Percentiles rank a stretch among this genome's conserved stretches.
phyloP scores from a whole-genome alignment of 257 asterid genomes.

The Mentha longifolia region DNA sequence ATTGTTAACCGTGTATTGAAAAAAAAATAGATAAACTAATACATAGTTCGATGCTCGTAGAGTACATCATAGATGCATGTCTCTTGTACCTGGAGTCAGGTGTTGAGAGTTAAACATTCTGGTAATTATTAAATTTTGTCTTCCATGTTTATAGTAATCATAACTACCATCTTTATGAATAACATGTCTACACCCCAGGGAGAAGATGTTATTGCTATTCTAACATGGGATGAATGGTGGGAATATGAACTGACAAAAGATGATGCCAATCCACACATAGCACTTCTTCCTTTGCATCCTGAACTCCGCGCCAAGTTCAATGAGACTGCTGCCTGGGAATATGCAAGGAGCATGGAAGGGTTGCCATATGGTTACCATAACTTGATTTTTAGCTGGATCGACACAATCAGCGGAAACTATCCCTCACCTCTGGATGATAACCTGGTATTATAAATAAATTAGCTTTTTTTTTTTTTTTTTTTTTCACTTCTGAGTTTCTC shows the following conservation, averaged over 20 bases:
- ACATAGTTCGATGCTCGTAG: neutral
- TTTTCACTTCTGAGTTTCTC: slow-evolving; percentile 14
- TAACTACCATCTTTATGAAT: slow-evolving; percentile 10
- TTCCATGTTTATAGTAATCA: neutral
- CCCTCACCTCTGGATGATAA: slow-evolving; percentile 90
- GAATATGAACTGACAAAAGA: slow-evolving; percentile 80
- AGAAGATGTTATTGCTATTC: slow-evolving; percentile 74
- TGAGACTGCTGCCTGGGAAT: slow-evolving; percentile 94
- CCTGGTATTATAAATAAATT: slow-evolving; percentile 45
- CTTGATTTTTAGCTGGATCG: slow-evolving; percentile 95
- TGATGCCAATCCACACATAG: slow-evolving; percentile 84
- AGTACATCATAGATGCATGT: slow-evolving; percentile 13
- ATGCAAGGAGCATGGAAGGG: slow-evolving; percentile 81
- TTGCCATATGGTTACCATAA: slow-evolving; percentile 89
- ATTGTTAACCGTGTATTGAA: neutral
- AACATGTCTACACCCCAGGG: slow-evolving; percentile 50
- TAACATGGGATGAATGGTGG: slow-evolving; percentile 99
- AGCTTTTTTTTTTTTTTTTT: neutral
- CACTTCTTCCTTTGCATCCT: slow-evolving; percentile 81
- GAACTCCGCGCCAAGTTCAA: slow-evolving; percentile 84
- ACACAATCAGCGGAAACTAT: slow-evolving; percentile 72
- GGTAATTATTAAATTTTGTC: neutral
- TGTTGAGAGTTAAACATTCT: slow-evolving; percentile 7
- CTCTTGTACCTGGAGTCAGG: slow-evolving; percentile 9
- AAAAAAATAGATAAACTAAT: neutral